Percentiles rank a stretch among this genome's conserved stretches.
phyloP scores from a whole-genome alignment of 805 yeast species.

The Yamadazyma laniorum region DNA sequence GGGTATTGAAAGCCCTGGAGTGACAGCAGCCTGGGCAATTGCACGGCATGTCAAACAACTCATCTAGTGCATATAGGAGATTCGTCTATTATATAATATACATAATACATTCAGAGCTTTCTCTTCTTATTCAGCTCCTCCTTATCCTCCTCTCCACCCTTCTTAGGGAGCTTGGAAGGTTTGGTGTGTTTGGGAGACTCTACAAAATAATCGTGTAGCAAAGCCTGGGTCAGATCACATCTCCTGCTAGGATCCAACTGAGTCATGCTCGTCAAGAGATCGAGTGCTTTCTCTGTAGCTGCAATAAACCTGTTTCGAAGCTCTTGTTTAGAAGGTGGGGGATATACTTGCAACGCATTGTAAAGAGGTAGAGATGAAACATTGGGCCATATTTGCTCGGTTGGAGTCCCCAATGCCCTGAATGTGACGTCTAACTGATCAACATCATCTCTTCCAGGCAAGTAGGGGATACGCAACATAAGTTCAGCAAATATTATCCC shows the following conservation, averaged over 20 bases:
- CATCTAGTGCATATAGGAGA: neutral
- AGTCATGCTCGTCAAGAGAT: slow-evolving; percentile 69
- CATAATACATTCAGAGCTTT: slow-evolving; percentile 15
- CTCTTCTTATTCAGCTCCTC: slow-evolving; percentile 20
- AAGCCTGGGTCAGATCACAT: slow-evolving; percentile 60
- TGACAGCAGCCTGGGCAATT: slow-evolving; percentile 80
- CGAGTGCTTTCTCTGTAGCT: slow-evolving; percentile 82
- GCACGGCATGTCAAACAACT: slow-evolving; percentile 62
- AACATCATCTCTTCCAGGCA: slow-evolving; percentile 87
- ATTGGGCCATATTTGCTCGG: slow-evolving; percentile 88
- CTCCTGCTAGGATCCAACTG: slow-evolving; percentile 76
- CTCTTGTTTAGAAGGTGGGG: slow-evolving; percentile 80
- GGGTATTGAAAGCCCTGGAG: slow-evolving; percentile 90
- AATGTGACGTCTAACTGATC: slow-evolving; percentile 94
- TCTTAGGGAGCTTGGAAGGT: slow-evolving; percentile 61
- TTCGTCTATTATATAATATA: neutral
- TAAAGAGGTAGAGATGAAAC: slow-evolving; percentile 78
- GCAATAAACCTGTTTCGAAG: slow-evolving; percentile 82
- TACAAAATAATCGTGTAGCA: slow-evolving; percentile 63
- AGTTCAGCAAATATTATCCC: slow-evolving; percentile 85
- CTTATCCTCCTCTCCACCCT: slow-evolving; percentile 17
- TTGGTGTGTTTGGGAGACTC: slow-evolving; percentile 76
- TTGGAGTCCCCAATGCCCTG: slow-evolving; percentile 94
- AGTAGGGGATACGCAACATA: slow-evolving; percentile 90
- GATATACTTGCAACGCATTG: slow-evolving; percentile 70